Conservation (phyloP, 2,329 filamentous ascomycete species). For the Fusarium globosum region DNA sequence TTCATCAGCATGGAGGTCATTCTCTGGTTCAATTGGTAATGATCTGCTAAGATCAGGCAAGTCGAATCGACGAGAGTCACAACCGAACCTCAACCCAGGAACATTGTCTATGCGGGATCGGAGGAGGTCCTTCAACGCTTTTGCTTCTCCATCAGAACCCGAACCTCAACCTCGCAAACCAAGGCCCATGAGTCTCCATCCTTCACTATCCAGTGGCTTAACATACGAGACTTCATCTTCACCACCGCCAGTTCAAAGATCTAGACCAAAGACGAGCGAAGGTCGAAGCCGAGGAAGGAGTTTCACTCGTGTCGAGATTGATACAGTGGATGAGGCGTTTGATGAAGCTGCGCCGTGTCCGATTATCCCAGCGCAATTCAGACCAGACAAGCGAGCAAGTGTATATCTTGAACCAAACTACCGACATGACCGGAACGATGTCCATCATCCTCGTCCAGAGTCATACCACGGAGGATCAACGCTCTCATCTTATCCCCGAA, state of each 20-base stretch:
- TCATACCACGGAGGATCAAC: conserved; percentile 20
- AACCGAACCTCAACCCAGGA: conserved; percentile 1
- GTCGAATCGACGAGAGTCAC: conserved; percentile 8
- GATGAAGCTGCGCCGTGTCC: conserved; percentile 40
- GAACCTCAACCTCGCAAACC: conserved; percentile 27
- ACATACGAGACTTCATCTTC: conserved; percentile 16
- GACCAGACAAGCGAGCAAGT: conserved; percentile 17
- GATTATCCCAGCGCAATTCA: conserved; percentile 24
- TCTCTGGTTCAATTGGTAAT: conserved; percentile 18
- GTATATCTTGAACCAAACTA: conserved; percentile 10
- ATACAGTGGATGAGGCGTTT: conserved; percentile 27
- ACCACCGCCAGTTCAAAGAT: conserved; percentile 29
- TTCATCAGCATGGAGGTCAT: conserved; percentile 36
- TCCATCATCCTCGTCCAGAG: conserved; percentile 14
- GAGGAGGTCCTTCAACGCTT: conserved; percentile 40
- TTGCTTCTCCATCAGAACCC: conserved; percentile 18
- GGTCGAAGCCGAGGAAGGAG: conserved; percentile 10
- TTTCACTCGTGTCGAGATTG: conserved; percentile 34
- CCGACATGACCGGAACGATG: neutral
- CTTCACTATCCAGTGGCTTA: conserved; percentile 32
- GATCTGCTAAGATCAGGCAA: conserved; percentile 15
- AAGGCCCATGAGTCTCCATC: conserved; percentile 38
- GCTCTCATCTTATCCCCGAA: conserved; percentile 16
- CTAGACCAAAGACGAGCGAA: conserved; percentile 36
- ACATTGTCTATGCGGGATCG: conserved; percentile 17